These are phyloP conservation scores for Fusarium musae DNA, from an alignment of 2,329 filamentous ascomycete genomes.

Conservation along the genomic window DNA sequence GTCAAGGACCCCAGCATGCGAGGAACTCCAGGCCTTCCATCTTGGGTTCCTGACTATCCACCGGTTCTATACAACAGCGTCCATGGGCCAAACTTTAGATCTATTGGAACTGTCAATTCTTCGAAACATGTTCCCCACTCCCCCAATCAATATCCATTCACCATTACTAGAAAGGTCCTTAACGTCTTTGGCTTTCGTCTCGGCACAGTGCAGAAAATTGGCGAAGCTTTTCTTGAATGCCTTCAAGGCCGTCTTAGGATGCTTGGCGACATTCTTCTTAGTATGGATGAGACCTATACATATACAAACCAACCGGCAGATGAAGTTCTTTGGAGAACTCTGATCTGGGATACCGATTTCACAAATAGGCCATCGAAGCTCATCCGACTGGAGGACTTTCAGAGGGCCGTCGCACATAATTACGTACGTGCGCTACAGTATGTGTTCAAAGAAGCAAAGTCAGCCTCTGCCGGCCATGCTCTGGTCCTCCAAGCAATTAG, in stretches of 20 bases:
- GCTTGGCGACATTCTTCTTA: not conserved
- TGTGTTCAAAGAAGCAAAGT: not conserved
- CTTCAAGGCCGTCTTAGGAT: not conserved
- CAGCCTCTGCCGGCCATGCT: not conserved
- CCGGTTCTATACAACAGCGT: not conserved
- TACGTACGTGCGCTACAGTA: not conserved
- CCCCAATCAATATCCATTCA: not conserved
- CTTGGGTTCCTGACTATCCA: not conserved
- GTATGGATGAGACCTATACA: not conserved
- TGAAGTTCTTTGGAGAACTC: not conserved
- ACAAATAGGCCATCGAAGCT: not conserved
- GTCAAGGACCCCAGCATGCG: not conserved
- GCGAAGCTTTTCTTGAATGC: not conserved
- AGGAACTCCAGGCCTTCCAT: not conserved
- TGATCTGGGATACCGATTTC: not conserved
- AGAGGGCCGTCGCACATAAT: not conserved
- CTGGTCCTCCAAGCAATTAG: accelerated
- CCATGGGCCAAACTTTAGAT: not conserved
- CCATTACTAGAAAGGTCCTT: accelerated
- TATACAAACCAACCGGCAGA: not conserved
- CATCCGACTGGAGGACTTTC: not conserved
- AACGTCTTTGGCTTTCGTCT: not conserved
- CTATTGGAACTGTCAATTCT: not conserved
- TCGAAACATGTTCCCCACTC: not conserved
- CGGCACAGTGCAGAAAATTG: not conserved